Percentiles rank a stretch among this genome's conserved stretches.
These are phyloP conservation scores for Myxozyma melibiosi DNA, from an alignment of 805 yeast species.

Conservation along the genomic window DNA sequence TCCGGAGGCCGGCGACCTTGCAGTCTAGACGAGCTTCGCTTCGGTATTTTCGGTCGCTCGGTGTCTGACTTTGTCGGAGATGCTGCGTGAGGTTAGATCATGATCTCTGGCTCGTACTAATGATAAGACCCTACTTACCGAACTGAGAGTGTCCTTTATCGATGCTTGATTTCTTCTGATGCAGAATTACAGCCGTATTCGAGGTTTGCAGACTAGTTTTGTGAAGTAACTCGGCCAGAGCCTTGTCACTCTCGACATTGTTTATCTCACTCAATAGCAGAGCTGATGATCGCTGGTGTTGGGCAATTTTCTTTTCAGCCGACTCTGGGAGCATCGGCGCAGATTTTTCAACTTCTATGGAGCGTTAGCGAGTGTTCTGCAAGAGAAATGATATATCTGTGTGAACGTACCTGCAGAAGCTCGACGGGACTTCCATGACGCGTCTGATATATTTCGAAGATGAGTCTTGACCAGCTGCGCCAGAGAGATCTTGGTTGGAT, in stretches of 20 bases:
- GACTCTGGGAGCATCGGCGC: neutral
- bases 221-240: no score
- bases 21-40: neutral
- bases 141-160: no score
- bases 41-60: neutral
- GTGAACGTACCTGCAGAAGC: neutral
- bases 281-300: neutral
- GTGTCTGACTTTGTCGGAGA: neutral
- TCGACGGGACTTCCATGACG: neutral
- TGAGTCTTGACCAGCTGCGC: neutral
- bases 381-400: no score
- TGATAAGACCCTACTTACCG: no score
- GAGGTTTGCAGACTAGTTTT: no score
- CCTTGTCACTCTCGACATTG: no score
- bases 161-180: no score
- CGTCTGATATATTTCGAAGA: conserved; percentile 1
- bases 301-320: neutral
- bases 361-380: neutral
- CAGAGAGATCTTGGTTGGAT: neutral
- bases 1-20: neutral
- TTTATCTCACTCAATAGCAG: neutral
- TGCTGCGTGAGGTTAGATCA: no score
- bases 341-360: neutral
- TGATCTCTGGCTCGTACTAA: no score
- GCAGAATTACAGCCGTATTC: no score